These are phyloP conservation scores for Blastomyces emzantsi DNA, from an alignment of 2,329 filamentous ascomycete genomes.

Conservation along the genomic window DNA sequence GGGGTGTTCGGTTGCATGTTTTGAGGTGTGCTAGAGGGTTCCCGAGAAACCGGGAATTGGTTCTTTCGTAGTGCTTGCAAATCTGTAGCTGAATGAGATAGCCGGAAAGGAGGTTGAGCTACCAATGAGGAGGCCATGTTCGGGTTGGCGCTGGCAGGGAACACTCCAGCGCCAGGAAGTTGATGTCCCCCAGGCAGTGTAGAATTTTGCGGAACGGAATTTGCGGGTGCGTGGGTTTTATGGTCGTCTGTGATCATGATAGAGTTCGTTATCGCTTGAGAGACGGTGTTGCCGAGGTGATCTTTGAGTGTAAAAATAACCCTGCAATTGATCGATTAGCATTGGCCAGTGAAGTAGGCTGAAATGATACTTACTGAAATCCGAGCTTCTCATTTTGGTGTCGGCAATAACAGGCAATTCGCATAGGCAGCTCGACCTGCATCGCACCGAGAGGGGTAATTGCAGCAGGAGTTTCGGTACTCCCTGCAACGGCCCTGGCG, in stretches of 20 bases:
- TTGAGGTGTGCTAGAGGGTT: slow-evolving; percentile 33
- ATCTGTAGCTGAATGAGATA: slow-evolving; percentile 56
- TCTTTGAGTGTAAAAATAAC: slow-evolving; percentile 96
- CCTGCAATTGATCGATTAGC: slow-evolving; percentile 26
- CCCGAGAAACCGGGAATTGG: slow-evolving; percentile 35
- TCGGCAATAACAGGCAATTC: slow-evolving; percentile 93
- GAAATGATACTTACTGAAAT: slow-evolving; percentile 50
- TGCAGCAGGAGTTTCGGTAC: slow-evolving; percentile 29
- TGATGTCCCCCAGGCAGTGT: slow-evolving; percentile 32
- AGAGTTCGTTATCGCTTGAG: slow-evolving; percentile 74
- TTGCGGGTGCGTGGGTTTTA: slow-evolving; percentile 61
- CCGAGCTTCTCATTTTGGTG: slow-evolving; percentile 91
- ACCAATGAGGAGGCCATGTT: slow-evolving; percentile 26
- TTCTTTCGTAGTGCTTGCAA: slow-evolving; percentile 50
- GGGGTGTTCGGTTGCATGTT: slow-evolving; percentile 29
- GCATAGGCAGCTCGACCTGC: slow-evolving; percentile 81
- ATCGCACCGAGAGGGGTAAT: slow-evolving; percentile 50
- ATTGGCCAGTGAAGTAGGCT: slow-evolving; percentile 1
- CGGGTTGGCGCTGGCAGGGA: slow-evolving; percentile 28
- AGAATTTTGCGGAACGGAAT: slow-evolving; percentile 26
- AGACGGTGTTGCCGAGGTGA: slow-evolving; percentile 62
- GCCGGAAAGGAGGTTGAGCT: slow-evolving; percentile 41
- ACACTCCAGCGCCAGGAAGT: slow-evolving; percentile 38
- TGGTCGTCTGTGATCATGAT: slow-evolving; percentile 99
- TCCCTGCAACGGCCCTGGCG: slow-evolving; percentile 45